Evolutionary conservation across 1,284 basidiomycete species (phyloP).

Genomic region (Rhodotorula glutinis): DNA sequence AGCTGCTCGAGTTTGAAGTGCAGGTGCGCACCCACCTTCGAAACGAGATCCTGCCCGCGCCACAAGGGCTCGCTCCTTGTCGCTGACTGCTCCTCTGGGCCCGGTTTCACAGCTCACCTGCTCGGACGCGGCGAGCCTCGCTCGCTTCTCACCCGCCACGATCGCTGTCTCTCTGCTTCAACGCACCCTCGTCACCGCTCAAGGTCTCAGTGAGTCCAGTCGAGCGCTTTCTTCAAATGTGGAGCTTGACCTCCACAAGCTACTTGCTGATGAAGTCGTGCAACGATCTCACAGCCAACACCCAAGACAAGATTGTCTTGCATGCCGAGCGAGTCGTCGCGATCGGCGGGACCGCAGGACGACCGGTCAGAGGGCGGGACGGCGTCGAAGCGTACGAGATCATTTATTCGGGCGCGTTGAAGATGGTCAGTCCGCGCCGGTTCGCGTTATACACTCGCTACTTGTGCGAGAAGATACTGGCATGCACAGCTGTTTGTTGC

Average conservation of each 20-base stretch:
- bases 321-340: not conserved
- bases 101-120: conserved; percentile 17
- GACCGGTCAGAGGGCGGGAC: not conserved
- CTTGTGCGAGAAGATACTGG: too few species aligned
- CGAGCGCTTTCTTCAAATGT: too few species aligned
- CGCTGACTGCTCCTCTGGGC: not conserved
- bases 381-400: conserved; percentile 7
- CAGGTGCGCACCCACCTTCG: not conserved
- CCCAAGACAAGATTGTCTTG: conserved; percentile 3
- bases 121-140: conserved; percentile 15
- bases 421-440: not conserved
- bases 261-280: not conserved
- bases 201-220: conserved; percentile 20
- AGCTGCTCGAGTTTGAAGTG: conserved; percentile 25
- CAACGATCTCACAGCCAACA: not conserved
- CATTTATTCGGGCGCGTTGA: conserved; percentile 3
- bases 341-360: not conserved
- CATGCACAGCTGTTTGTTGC: too few species aligned
- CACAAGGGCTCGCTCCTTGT: not conserved
- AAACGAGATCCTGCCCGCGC: too few species aligned
- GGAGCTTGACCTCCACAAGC: not conserved
- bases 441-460: not conserved
- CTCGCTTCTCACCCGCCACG: conserved; percentile 8
- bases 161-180: conserved; percentile 29
- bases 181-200: conserved; percentile 25